These are phyloP conservation scores for Tetrahymena elliotti DNA, from an alignment of 73 alveolate genomes.

Conservation along the genomic window DNA sequence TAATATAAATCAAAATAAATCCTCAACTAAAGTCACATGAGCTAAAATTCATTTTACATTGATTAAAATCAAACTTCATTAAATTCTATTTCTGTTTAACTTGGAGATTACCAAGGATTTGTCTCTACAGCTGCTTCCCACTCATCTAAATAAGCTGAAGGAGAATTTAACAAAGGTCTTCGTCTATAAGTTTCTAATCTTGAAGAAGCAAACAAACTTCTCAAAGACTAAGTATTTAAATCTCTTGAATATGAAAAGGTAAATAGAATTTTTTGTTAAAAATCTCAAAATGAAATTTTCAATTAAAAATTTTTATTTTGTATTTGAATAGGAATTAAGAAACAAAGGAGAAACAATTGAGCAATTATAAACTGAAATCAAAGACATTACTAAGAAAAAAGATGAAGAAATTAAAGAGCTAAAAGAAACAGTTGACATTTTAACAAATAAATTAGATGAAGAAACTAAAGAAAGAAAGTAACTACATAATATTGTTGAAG, in stretches of 20 bases:
- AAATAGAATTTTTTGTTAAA: background rate
- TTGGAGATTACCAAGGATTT: background rate
- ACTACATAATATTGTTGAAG: conserved; percentile 75
- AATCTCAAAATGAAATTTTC: background rate
- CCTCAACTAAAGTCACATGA: background rate
- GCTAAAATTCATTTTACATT: background rate
- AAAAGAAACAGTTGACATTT: background rate
- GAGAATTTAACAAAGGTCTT: background rate
- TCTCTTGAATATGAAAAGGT: background rate
- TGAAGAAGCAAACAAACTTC: background rate
- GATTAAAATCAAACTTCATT: background rate
- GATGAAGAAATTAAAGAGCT: background rate
- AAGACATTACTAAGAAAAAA: background rate
- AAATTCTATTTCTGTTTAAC: background rate
- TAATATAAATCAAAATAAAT: background rate
- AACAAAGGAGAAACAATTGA: background rate
- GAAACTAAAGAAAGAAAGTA: conserved; percentile 45
- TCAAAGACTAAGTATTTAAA: background rate
- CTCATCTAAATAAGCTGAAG: background rate
- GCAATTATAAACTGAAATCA: background rate
- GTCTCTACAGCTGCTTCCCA: background rate
- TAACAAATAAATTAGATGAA: background rate
- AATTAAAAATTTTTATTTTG: background rate
- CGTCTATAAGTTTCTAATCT: background rate
- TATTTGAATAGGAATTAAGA: background rate